Evolutionary conservation across 306 rosid genomes (phyloP).

Genomic region (Cicer pinnatifidum): DNA sequence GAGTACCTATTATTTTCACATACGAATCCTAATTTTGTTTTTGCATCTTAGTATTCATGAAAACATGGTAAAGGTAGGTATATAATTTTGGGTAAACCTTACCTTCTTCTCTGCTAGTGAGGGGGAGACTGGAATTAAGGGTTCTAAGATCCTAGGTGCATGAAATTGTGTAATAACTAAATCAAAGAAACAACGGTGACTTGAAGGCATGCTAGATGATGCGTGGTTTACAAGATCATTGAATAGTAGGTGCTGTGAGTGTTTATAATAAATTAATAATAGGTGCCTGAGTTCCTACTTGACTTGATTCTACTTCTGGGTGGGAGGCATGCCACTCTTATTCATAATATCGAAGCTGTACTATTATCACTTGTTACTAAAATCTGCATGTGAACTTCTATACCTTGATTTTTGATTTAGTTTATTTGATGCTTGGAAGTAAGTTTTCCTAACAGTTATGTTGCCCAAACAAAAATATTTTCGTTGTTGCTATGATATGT

Average conservation of each 20-base stretch:
- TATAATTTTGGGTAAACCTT: not conserved
- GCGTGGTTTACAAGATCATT: not conserved
- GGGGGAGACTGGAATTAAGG: slow-evolving; percentile 9
- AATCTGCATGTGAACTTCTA: slow-evolving; percentile 4
- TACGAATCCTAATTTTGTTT: not conserved
- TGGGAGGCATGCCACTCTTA: not conserved
- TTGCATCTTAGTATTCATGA: slow-evolving; percentile 7
- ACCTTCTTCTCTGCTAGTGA: slow-evolving; percentile 2
- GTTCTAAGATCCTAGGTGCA: slow-evolving; percentile 22
- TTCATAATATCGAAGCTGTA: slow-evolving; percentile 12
- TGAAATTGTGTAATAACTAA: slow-evolving; percentile 5
- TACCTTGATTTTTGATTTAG: not conserved
- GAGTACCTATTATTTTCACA: not conserved
- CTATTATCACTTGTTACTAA: slow-evolving; percentile 3
- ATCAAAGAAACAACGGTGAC: slow-evolving; percentile 28
- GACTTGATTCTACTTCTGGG: not conserved
- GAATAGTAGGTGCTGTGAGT: not conserved
- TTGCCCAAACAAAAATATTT: slow-evolving; percentile 16
- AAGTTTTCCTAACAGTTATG: not conserved
- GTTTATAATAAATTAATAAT: not conserved
- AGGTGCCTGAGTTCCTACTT: slow-evolving; percentile 17
- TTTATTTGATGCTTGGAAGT: not conserved
- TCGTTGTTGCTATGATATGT: not conserved
- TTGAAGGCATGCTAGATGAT: slow-evolving; percentile 16
- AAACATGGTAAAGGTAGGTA: slow-evolving; percentile 8